Percentiles rank a stretch among this genome's conserved stretches.
These are phyloP conservation scores for Pestalotiopsis sp. DNA, from an alignment of 2,329 filamentous ascomycete genomes.

Conservation along the genomic window DNA sequence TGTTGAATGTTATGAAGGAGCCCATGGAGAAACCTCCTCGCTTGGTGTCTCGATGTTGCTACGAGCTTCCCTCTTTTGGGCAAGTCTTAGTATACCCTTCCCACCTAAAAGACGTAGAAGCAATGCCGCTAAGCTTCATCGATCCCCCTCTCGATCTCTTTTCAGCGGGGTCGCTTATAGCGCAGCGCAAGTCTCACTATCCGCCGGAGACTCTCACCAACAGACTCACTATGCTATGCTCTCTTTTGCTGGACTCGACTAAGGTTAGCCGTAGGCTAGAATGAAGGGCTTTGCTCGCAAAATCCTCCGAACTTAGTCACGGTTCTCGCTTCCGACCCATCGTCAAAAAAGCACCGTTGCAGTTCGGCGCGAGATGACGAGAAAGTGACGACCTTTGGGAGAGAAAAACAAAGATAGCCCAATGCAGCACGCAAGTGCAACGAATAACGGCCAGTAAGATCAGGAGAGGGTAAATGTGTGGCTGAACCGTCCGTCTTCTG, in stretches of 20 bases:
- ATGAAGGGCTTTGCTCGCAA: background rate
- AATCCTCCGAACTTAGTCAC: background rate
- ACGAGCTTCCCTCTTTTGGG: conserved; percentile 16
- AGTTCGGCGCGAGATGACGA: background rate
- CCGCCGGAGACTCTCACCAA: background rate
- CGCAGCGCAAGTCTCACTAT: background rate
- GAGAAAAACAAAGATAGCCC: background rate
- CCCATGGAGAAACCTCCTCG: conserved; percentile 36
- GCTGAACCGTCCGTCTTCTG: conserved; percentile 38
- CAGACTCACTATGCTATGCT: background rate
- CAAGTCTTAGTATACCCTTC: background rate
- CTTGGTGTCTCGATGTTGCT: conserved; percentile 39
- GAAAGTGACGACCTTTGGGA: background rate
- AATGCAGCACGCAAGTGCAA: conserved; percentile 37
- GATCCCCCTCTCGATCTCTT: background rate
- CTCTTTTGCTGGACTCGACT: background rate
- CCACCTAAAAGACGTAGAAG: conserved; percentile 3
- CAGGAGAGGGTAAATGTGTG: conserved; percentile 32
- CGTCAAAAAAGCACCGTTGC: background rate
- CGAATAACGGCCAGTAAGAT: conserved; percentile 32
- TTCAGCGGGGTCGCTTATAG: background rate
- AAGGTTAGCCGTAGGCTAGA: background rate
- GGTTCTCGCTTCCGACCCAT: background rate
- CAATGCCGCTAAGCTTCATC: conserved; percentile 7
- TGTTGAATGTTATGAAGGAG: conserved; percentile 42